phyloP scores from a whole-genome alignment of 805 yeast species.

The Metschnikowia shivogae region DNA sequence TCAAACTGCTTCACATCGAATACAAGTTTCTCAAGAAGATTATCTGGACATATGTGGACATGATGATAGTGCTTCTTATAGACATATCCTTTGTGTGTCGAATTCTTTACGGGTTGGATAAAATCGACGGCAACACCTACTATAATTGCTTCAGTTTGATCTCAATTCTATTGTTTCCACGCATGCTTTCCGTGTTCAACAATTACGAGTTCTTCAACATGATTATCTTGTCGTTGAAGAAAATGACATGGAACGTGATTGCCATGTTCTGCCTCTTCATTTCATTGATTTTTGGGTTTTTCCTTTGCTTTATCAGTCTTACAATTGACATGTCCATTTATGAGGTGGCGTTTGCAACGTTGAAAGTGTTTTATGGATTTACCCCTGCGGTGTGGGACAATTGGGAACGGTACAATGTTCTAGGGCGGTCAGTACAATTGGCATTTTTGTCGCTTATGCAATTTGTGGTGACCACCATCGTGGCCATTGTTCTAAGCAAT shows the following conservation, averaged over 20 bases:
- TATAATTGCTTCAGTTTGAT: slow-evolving; percentile 37
- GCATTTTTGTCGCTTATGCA: slow-evolving; percentile 52
- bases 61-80: slow-evolving; percentile 37
- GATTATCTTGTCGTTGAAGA: slow-evolving; percentile 47
- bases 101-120: slow-evolving; percentile 14
- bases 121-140: slow-evolving; percentile 17
- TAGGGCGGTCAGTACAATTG: slow-evolving; percentile 47
- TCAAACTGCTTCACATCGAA: slow-evolving; percentile 43
- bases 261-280: slow-evolving; percentile 46
- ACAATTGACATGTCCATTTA: slow-evolving; percentile 39
- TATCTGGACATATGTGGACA: slow-evolving; percentile 52
- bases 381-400: slow-evolving; percentile 59
- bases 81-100: slow-evolving; percentile 29
- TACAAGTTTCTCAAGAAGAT: slow-evolving; percentile 43
- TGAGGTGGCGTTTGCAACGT: slow-evolving; percentile 47
- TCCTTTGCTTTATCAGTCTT: slow-evolving; percentile 49
- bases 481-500: slow-evolving; percentile 50
- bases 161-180: slow-evolving; percentile 47
- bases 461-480: slow-evolving; percentile 50
- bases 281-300: slow-evolving; percentile 52
- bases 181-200: slow-evolving; percentile 48
- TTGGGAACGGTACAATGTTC: slow-evolving; percentile 45
- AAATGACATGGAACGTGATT: slow-evolving; percentile 48
- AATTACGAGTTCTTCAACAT: slow-evolving; percentile 49
- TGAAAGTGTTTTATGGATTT: slow-evolving; percentile 52